phyloP scores from a whole-genome alignment of 2,329 filamentous ascomycete species.

The Cercospora zeae-maydis region DNA sequence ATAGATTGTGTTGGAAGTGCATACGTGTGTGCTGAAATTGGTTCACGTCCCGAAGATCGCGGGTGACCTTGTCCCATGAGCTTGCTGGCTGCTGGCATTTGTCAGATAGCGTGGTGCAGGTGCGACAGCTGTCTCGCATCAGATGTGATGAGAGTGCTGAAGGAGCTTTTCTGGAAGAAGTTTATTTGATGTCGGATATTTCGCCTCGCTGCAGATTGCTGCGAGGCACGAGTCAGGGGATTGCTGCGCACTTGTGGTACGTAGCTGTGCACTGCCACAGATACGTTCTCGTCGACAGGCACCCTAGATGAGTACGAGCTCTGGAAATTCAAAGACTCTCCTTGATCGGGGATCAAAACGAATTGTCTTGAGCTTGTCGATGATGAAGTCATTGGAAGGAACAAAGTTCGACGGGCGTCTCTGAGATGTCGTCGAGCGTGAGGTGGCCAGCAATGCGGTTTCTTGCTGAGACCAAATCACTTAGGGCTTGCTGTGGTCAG shows the following conservation, averaged over 20 bases:
- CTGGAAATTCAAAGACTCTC: neutral
- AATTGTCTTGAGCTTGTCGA: neutral
- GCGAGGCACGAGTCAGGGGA: slow-evolving; percentile 9
- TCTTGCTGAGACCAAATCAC: neutral
- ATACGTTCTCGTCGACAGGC: neutral
- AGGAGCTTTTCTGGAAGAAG: slow-evolving; percentile 6
- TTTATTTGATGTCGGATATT: slow-evolving; percentile 1
- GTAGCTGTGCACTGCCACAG: slow-evolving; percentile 8
- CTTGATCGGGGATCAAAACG: neutral
- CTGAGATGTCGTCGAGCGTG: neutral
- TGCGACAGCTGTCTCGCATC: neutral
- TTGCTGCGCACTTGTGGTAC: neutral
- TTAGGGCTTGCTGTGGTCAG: neutral
- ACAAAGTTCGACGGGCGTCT: neutral
- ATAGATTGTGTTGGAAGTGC: neutral
- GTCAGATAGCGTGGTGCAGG: neutral
- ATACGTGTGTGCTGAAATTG: neutral
- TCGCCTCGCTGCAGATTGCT: slow-evolving; percentile 11
- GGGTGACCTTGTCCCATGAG: no score
- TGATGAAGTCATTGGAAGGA: neutral
- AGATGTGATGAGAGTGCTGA: neutral
- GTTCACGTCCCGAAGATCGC: neutral
- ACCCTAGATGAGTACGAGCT: neutral
- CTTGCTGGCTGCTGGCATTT: neutral
- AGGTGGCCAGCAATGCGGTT: neutral